Percentiles rank a stretch among this genome's conserved stretches.
These are phyloP conservation scores for Alternaria atra DNA, from an alignment of 2,329 filamentous ascomycete genomes.

Conservation along the genomic window DNA sequence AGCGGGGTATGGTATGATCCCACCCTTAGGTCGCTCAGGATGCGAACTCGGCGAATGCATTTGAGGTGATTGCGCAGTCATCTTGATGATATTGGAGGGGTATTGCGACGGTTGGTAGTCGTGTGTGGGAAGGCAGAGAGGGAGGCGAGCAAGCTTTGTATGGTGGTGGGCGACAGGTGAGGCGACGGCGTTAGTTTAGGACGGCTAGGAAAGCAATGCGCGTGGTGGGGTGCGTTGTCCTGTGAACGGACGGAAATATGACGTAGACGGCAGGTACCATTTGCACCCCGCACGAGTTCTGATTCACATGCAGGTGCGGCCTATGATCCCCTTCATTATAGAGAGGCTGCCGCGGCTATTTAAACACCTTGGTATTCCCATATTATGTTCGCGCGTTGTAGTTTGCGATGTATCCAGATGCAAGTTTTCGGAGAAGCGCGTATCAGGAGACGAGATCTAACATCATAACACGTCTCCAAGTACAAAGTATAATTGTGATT, in stretches of 20 bases:
- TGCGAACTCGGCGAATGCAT: slow-evolving; percentile 48
- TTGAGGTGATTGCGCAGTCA: slow-evolving; percentile 48
- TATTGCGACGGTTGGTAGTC: slow-evolving; percentile 22
- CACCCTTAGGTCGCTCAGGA: slow-evolving; percentile 57
- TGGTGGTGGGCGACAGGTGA: slow-evolving; percentile 2
- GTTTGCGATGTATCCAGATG: not conserved
- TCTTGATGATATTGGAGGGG: not conserved
- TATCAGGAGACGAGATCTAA: not conserved
- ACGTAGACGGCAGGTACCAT: slow-evolving; percentile 15
- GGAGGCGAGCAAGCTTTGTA: slow-evolving; percentile 2
- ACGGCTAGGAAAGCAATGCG: slow-evolving; percentile 16
- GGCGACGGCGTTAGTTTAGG: slow-evolving; percentile 7
- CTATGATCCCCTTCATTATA: not conserved
- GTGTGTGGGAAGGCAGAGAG: slow-evolving; percentile 4
- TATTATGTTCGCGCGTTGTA: not conserved
- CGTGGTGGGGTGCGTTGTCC: slow-evolving; percentile 13
- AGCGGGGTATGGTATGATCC: slow-evolving; percentile 15
- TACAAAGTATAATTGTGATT: not conserved
- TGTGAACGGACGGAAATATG: slow-evolving; percentile 15
- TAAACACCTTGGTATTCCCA: not conserved
- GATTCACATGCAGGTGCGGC: slow-evolving; percentile 12
- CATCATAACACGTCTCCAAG: not conserved
- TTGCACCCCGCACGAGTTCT: slow-evolving; percentile 12
- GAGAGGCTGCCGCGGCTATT: slow-evolving; percentile 12
- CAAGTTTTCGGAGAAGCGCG: not conserved